Base-by-base conservation (phyloP, 192 early-diverging fungal species). In the Coemansia sp. region DNA sequence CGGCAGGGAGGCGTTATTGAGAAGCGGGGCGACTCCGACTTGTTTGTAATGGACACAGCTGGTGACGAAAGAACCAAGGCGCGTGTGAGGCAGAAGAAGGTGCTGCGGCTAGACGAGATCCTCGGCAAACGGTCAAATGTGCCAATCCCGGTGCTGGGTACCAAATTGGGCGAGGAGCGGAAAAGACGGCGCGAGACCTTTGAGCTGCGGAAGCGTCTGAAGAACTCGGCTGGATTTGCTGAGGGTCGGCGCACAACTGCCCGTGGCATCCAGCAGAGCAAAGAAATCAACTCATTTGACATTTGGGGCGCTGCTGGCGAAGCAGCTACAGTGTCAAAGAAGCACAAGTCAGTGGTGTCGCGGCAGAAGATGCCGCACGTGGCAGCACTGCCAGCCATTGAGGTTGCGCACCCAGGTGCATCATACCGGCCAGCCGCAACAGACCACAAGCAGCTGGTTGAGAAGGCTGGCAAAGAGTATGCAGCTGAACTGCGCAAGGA, bases 361-460 rank as follows among this genome's bases (percentile, higher is more conserved):
- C 47, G 65, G 21, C 53, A 70, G 19, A 74, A 63, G 62, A 53
- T 73, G 38, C 49, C 36, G 26, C 65, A 82, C 10, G 8, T 72
- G 59, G 64, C 57, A 11, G 51, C 22, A 11, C 57, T 88, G 15
- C 85, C 89, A 0, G 90, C 91, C 3, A 87, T 98, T 2, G 78
- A 86, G 31, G 73, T 90, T 38, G 84, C 89, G 21, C 89, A 94
- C 57, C 86, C 90, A 2, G 97, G 97, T 47, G 84, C 91, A 1
- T 97, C 94, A 14, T 98, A 98, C 77, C 92, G 93, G 54, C 97
- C 97, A 7, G 81, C 83, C 11, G 83, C 87, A 65, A 78, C 84
- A 52, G 90, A 92, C 44, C 94, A 97, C 82, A 87, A 93, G 69
- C 75, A 78, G 51, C 66, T 90, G 36, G 58, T 92, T 37, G 62